Percentiles rank a stretch among this genome's conserved stretches.
Evolutionary conservation across 805 yeast species (phyloP).

Genomic region (Schwanniomyces sp.): DNA sequence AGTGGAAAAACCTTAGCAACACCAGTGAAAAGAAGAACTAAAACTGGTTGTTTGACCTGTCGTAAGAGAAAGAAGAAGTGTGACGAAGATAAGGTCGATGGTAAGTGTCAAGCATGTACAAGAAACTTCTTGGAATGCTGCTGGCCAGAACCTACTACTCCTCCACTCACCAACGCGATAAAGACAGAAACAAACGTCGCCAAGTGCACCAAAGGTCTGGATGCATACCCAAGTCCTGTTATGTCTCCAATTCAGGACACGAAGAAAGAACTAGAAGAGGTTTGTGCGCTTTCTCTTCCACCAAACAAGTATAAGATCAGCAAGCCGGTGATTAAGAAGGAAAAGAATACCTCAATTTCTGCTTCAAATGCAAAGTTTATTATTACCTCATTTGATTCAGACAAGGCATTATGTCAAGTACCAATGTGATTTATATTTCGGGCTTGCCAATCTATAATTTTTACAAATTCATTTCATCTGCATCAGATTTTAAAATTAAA

Average conservation of each 20-base stretch:
- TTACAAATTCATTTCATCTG: not conserved
- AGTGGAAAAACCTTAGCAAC: not conserved
- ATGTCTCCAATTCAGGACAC: constrained; percentile 23
- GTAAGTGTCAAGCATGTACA: constrained; percentile 46
- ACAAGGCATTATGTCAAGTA: constrained; percentile 15
- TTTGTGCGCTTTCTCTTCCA: constrained; percentile 17
- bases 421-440: not conserved
- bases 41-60: constrained; percentile 61
- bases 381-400: constrained; percentile 32
- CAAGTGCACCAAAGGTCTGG: constrained; percentile 5
- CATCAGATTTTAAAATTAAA: not conserved
- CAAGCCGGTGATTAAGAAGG: not conserved
- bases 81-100: constrained; percentile 46
- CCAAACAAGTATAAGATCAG: constrained; percentile 6
- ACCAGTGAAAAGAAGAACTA: constrained; percentile 33
- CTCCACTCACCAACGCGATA: not conserved
- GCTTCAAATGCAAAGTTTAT: constrained; percentile 21
- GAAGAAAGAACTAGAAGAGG: constrained; percentile 12
- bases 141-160: constrained; percentile 31
- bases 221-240: constrained; percentile 33
- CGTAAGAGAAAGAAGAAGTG: constrained; percentile 66
- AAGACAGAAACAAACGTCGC: constrained; percentile 3
- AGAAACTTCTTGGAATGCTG: constrained; percentile 45
- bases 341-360: constrained; percentile 4
- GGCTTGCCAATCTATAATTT: not conserved